These are phyloP conservation scores for Alternaria sp. DNA, from an alignment of 2,329 filamentous ascomycete genomes.

Conservation along the genomic window DNA sequence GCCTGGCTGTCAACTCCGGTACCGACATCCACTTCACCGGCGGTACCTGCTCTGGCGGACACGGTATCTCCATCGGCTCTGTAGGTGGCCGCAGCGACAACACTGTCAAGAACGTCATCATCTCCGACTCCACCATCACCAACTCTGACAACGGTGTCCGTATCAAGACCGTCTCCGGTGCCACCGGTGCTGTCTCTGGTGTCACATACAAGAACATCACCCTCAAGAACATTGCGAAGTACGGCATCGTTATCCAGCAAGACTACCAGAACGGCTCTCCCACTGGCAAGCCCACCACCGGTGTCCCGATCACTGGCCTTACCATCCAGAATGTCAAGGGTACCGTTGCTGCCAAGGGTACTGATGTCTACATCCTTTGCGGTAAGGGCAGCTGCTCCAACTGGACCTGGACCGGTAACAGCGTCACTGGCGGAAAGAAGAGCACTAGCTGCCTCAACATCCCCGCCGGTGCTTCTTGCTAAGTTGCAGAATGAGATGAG, in stretches of 20 bases:
- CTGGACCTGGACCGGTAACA: constrained; percentile 62
- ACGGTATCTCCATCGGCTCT: constrained; percentile 66
- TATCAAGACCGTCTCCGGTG: constrained; percentile 63
- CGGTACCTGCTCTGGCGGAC: constrained; percentile 59
- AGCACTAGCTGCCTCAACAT: constrained; percentile 43
- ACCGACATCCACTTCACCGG: constrained; percentile 49
- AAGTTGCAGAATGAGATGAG: constrained; percentile 2
- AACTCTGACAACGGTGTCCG: constrained; percentile 65
- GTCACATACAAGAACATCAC: constrained; percentile 57
- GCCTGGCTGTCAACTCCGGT: constrained; percentile 65
- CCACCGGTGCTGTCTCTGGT: constrained; percentile 59
- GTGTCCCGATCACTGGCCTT: constrained; percentile 56
- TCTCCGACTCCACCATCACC: constrained; percentile 56
- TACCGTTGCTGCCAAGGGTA: constrained; percentile 37
- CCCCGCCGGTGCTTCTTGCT: constrained; percentile 47
- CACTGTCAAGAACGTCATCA: constrained; percentile 60
- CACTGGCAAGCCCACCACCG: constrained; percentile 54
- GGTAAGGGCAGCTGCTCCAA: constrained; percentile 59
- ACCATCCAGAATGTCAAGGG: constrained; percentile 53
- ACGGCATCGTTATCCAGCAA: constrained; percentile 61
- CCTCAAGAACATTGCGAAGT: constrained; percentile 53
- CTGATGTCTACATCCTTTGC: constrained; percentile 62
- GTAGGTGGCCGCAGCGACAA: constrained; percentile 65
- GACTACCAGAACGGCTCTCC: constrained; percentile 59
- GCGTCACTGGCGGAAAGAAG: constrained; percentile 47